These are phyloP conservation scores for Leishmania amazonensis DNA, from an alignment of 208 protist genomes.

Conservation along the genomic window DNA sequence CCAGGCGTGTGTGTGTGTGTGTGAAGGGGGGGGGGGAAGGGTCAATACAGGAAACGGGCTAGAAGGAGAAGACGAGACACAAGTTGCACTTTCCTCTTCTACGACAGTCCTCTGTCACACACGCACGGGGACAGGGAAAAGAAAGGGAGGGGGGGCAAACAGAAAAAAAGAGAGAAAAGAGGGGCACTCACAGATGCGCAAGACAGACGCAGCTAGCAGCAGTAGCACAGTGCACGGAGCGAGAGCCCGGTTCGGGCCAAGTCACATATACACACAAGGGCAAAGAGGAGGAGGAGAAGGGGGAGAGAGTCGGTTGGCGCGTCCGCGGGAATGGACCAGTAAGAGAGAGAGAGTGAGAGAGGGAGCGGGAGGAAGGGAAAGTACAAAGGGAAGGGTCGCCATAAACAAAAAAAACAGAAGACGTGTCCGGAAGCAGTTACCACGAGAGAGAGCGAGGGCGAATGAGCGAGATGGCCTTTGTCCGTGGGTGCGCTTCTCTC, in stretches of 20 bases:
- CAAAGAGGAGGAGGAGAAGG: too few species aligned
- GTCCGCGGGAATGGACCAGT: background rate
- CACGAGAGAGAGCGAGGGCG: background rate
- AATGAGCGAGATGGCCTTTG: background rate
- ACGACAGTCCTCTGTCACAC: background rate
- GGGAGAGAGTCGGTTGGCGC: background rate
- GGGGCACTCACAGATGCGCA: background rate
- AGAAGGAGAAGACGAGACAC: background rate
- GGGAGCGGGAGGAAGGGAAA: background rate
- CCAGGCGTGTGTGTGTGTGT: background rate
- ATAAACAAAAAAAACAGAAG: background rate
- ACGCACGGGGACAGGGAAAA: background rate
- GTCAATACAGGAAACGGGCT: background rate
- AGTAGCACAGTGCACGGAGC: background rate
- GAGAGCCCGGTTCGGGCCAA: background rate
- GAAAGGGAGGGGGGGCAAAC: background rate
- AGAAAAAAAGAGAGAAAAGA: background rate
- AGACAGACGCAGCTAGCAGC: constrained; percentile 1
- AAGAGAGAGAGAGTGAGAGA: background rate
- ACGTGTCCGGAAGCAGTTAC: background rate
- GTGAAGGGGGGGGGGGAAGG: background rate
- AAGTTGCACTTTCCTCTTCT: background rate
- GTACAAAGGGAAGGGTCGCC: background rate
- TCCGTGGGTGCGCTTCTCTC: background rate
- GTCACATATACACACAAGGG: background rate